Evolutionary conservation across 2,329 filamentous ascomycete species (phyloP), one percentile per base, ranked within the genome.

Genomic region (Alternaria postmessia): DNA sequence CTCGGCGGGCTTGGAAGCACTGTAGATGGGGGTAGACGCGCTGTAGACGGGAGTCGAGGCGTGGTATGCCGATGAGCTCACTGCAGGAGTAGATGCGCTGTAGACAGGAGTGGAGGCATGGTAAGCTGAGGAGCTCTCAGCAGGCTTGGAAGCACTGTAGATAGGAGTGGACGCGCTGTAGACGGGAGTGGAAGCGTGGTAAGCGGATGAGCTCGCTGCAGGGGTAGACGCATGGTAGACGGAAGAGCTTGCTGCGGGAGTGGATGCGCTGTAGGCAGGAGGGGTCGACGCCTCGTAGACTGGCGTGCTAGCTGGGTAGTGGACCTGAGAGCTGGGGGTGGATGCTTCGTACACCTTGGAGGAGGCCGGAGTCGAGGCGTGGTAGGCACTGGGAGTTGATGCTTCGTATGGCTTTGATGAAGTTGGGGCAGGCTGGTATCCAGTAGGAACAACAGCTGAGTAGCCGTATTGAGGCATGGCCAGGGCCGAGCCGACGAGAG

Each of bases 401-500:
- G 49, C 49, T 16, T 28, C 36, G 38, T 54, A 58, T 12, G 48
- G 34, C 41, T 59, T 55, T 32, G 49, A 55, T 42, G 51, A 52
- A 18, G 58, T 48, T 34, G 54, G 46, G 32, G 56, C 49, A 24
- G 54, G 39, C 42, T 34, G 52, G 48, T 59, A 59, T 22, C 51
- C 56, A 14, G 56, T 49, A 8, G 56, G 56, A n/a, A 48, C 24
- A 12, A 54, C 36, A 28, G 56, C 43, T n/a, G 43, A 41, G 57
- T 59, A 60, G 44, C 51, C 55, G 34, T 72, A 70, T 48, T 70
- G 53, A 28, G 73, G 73, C 47, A 70, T 71, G 60, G 75, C 74
- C 48, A 64, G 64, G 59, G 71, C 72, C 54, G 71, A 66, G 49
- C 74, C 73, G 51, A 77, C 57, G 47, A 78, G 57, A 55, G 72